phyloP scores from a whole-genome alignment of 768 basidiomycete species.

The Suillus ampliporus region DNA sequence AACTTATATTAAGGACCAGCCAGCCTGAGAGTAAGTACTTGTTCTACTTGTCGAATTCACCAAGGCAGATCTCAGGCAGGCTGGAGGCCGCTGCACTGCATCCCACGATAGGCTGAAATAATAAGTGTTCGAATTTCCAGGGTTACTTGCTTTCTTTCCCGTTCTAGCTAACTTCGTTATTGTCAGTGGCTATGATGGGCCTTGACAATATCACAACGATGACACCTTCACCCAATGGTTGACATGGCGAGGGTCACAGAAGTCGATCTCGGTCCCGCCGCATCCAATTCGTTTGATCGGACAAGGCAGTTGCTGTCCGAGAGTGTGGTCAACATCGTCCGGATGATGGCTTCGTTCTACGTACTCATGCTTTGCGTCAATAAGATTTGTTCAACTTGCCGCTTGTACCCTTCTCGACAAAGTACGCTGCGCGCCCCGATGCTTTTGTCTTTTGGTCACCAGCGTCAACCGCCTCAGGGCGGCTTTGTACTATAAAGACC shows the following conservation, averaged over 20 bases:
- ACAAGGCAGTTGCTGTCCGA: slow-evolving; percentile 29
- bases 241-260: slow-evolving; percentile 42
- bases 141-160: slow-evolving; percentile 20
- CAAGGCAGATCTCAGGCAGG: neutral
- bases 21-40: neutral
- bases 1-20: neutral
- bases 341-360: slow-evolving; percentile 26
- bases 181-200: slow-evolving; percentile 23
- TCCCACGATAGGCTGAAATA: slow-evolving; percentile 9
- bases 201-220: slow-evolving; percentile 23
- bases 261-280: slow-evolving; percentile 33
- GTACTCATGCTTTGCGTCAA: slow-evolving; percentile 33
- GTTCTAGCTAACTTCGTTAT: slow-evolving; percentile 32
- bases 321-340: slow-evolving; percentile 24
- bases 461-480: slow-evolving; percentile 27
- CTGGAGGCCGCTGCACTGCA: neutral
- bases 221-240: slow-evolving; percentile 33
- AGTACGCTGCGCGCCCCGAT: slow-evolving; percentile 33
- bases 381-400: slow-evolving; percentile 30
- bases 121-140: slow-evolving; percentile 9
- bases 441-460: slow-evolving; percentile 40
- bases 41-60: slow-evolving; percentile 18
- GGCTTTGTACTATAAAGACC: slow-evolving; percentile 36
- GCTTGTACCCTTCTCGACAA: slow-evolving; percentile 38
- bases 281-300: slow-evolving; percentile 34